A percentile compares a stretch with the other conserved stretches of the same genome.
Evolutionary conservation across 805 yeast genomes (phyloP).

Genomic region (Teunomyces funiuensis): DNA sequence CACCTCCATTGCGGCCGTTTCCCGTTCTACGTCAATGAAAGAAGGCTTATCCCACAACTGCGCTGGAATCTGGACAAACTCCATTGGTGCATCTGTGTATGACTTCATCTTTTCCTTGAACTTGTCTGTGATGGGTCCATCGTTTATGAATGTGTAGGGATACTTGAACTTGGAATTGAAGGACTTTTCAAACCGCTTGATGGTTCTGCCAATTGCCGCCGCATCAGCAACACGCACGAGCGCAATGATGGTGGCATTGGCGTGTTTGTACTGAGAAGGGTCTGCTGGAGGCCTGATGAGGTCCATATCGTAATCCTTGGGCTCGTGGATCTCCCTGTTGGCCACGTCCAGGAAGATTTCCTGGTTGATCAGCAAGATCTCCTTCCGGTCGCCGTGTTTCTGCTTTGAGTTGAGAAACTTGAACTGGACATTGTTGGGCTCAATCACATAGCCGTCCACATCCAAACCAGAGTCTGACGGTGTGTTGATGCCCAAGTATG

Average conservation of each 20-base stretch:
- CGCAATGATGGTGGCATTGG: conserved; percentile 73
- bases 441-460: conserved; percentile 11
- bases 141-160: conserved; percentile 81
- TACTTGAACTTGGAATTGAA: conserved; percentile 73
- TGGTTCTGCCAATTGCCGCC: conserved; percentile 47
- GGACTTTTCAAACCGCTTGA: conserved; percentile 57
- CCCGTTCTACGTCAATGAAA: conserved; percentile 48
- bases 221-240: conserved; percentile 71
- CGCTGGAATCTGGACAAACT: conserved; percentile 41
- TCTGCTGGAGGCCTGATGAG: conserved; percentile 29
- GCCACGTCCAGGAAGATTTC: conserved; percentile 38
- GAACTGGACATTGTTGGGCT: conserved; percentile 33
- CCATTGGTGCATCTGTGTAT: conserved; percentile 30
- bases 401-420: conserved; percentile 28
- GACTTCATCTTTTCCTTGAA: conserved; percentile 50
- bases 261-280: conserved; percentile 36
- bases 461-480: background rate
- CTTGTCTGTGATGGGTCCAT: conserved; percentile 56
- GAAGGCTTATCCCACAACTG: conserved; percentile 61
- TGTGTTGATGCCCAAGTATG: conserved; percentile 3
- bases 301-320: conserved; percentile 40
- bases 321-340: conserved; percentile 43
- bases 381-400: conserved; percentile 28
- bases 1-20: conserved; percentile 39
- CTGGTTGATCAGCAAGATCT: conserved; percentile 39